A percentile compares a stretch with the other conserved stretches of the same genome.
Conservation (phyloP, 495 filamentous ascomycete species). For the Clohesyomyces aquaticus region DNA sequence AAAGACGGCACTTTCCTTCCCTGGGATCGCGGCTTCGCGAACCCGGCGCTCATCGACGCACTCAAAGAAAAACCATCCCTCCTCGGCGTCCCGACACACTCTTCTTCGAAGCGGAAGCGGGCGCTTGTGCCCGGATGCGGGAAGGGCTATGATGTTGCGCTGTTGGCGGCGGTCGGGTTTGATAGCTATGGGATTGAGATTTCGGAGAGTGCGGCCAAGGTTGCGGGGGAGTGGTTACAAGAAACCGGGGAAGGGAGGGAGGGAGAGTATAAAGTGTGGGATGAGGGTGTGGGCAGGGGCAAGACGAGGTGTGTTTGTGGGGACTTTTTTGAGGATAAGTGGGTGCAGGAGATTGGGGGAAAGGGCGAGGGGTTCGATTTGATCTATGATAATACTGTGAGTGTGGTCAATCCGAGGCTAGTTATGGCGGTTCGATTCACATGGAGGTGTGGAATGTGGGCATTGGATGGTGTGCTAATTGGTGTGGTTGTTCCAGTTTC, state of each 20-base stretch:
- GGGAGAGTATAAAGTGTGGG: slow-evolving; percentile 52
- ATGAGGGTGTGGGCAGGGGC: slow-evolving; percentile 56
- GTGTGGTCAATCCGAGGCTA: too few relatives aligned
- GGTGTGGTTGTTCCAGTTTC: slow-evolving; percentile 63
- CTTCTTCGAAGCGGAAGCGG: slow-evolving; percentile 47
- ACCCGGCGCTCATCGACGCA: slow-evolving; percentile 67
- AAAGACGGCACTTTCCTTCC: slow-evolving; percentile 62
- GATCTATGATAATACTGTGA: slow-evolving; percentile 83
- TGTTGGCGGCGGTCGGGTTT: slow-evolving; percentile 72
- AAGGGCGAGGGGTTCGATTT: slow-evolving; percentile 68
- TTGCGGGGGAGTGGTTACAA: slow-evolving; percentile 40
- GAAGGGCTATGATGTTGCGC: slow-evolving; percentile 71
- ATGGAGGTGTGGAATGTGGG: neutral
- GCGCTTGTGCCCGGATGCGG: slow-evolving; percentile 67
- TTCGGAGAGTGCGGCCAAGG: slow-evolving; percentile 59
- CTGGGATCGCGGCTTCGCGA: slow-evolving; percentile 70
- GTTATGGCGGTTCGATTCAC: too few relatives aligned
- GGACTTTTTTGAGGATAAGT: slow-evolving; percentile 74
- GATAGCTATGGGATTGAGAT: slow-evolving; percentile 75
- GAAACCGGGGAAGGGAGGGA: slow-evolving; percentile 44
- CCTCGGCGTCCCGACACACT: slow-evolving; percentile 50
- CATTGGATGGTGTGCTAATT: neutral
- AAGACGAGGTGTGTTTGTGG: slow-evolving; percentile 63
- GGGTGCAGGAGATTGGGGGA: slow-evolving; percentile 52
- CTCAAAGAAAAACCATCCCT: slow-evolving; percentile 54